phyloP scores from a whole-genome alignment of 768 basidiomycete species.

The Russula earlei region DNA sequence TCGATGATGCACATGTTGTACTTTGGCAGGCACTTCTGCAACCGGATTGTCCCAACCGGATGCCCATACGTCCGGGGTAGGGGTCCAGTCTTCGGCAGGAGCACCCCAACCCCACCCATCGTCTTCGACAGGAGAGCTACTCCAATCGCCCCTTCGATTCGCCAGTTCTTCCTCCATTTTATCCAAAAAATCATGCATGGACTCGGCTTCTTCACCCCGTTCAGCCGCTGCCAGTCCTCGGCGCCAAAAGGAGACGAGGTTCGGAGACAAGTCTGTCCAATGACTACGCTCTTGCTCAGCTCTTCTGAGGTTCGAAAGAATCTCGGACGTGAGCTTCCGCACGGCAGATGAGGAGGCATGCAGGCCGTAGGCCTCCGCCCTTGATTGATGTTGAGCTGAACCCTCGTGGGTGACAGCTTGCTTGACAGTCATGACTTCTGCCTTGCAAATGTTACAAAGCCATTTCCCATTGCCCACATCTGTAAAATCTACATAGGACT shows the following conservation, averaged over 20 bases:
- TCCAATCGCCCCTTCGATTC: slow-evolving; percentile 1
- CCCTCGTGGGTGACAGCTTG: slow-evolving; percentile 29
- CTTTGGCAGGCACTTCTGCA: neutral
- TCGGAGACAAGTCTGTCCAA: slow-evolving; percentile 17
- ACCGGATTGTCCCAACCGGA: slow-evolving; percentile 2
- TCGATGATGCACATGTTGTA: neutral
- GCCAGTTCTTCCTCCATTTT: slow-evolving; percentile 9
- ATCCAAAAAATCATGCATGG: slow-evolving; percentile 19
- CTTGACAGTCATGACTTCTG: slow-evolving; percentile 23
- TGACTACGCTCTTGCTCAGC: slow-evolving; percentile 10
- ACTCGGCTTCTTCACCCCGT: slow-evolving; percentile 16
- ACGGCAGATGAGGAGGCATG: slow-evolving; percentile 11
- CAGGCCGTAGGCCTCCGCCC: slow-evolving; percentile 12
- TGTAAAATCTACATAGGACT: slow-evolving; percentile 22
- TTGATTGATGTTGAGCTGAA: slow-evolving; percentile 20
- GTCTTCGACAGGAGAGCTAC: neutral
- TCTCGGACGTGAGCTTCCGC: neutral
- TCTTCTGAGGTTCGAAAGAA: neutral
- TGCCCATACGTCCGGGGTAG: slow-evolving; percentile 10
- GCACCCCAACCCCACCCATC: slow-evolving; percentile 15
- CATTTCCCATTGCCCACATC: slow-evolving; percentile 23
- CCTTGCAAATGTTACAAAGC: slow-evolving; percentile 29
- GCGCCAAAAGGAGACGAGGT: slow-evolving; percentile 15
- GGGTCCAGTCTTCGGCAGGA: slow-evolving; percentile 15
- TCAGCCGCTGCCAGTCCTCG: slow-evolving; percentile 17